These are phyloP conservation scores for Dioszegia crocea DNA, from an alignment of 768 basidiomycete species.

Conservation along the genomic window DNA sequence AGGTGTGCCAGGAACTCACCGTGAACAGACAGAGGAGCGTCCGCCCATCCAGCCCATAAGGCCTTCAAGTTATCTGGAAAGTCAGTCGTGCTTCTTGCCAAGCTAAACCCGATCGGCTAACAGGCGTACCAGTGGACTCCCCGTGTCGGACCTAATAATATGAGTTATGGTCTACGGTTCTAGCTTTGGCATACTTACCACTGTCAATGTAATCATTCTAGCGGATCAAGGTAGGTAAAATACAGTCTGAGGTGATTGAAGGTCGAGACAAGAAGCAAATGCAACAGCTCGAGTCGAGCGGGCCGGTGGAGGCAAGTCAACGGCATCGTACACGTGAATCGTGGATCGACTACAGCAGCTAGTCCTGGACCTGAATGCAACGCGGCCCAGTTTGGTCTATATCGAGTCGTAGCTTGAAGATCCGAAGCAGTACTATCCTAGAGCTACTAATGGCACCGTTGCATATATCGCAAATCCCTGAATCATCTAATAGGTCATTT, in stretches of 20 bases:
- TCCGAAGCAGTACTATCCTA: neutral
- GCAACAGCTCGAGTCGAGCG: conserved; percentile 3
- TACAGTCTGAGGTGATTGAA: too few relatives aligned
- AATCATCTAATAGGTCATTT: conserved; percentile 43
- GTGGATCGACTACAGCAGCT: too few relatives aligned
- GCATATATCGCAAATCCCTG: conserved; percentile 6
- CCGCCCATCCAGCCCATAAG: conserved; percentile 49
- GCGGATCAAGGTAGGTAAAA: neutral
- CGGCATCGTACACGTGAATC: too few relatives aligned
- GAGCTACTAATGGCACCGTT: too few relatives aligned
- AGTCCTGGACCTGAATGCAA: too few relatives aligned
- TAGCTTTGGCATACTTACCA: conserved; percentile 14
- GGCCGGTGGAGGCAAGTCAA: too few relatives aligned
- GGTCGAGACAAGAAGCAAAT: too few relatives aligned
- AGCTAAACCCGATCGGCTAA: neutral
- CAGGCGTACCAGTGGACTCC: conserved; percentile 43
- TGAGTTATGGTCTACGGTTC: neutral
- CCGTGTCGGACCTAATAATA: conserved; percentile 42
- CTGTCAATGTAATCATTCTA: conserved; percentile 20
- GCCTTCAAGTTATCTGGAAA: conserved; percentile 44
- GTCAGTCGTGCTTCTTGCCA: neutral
- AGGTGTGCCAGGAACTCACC: conserved; percentile 27
- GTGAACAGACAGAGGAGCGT: conserved; percentile 49
- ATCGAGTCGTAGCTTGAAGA: too few relatives aligned
- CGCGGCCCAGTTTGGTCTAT: too few relatives aligned